Conservation (phyloP, 78 protist genomes). For the Dictyostelium discoideum region dicty_2.7 NC_007088.5:3097501-3098000, state of each 20-base stretch:
- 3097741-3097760: not conserved
- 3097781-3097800: not conserved
- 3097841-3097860: not conserved
- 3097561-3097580: not conserved
- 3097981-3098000: constrained; percentile 10
- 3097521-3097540: constrained; percentile 85
- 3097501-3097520: constrained; percentile 94
- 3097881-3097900: too few species aligned
- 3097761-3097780: not conserved
- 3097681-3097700: not conserved
- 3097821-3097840: not conserved
- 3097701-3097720: not conserved
- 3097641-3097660: not conserved
- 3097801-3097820: not conserved
- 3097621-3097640: not conserved
- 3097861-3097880: not conserved
- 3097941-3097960: not conserved
- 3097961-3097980: not conserved
- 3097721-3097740: constrained; percentile 7
- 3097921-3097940: too few species aligned
- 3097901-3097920: not conserved
- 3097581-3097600: not conserved
- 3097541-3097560: constrained; percentile 37
- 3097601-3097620: not conserved
- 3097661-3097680: not conserved